These are phyloP conservation scores for Akanthomyces lecanii DNA, from an alignment of 2,329 filamentous ascomycete species.

Conservation along the genomic window DNA sequence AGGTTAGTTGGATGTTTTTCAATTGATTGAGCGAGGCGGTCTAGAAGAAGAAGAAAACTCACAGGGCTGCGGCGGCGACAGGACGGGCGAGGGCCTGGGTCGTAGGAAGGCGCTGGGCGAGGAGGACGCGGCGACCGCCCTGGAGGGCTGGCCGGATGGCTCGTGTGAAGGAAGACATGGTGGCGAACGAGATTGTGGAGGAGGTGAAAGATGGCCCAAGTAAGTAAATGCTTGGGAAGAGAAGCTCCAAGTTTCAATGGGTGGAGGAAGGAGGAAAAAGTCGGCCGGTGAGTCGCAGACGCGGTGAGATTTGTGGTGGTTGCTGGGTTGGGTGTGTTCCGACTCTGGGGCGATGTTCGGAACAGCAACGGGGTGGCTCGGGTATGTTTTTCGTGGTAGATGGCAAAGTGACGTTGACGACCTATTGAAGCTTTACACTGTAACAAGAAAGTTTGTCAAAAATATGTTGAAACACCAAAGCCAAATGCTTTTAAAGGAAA, in stretches of 20 bases:
- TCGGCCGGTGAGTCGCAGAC: background rate
- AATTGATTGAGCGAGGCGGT: no score
- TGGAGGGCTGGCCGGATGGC: constrained; percentile 49
- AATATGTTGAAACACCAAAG: no score
- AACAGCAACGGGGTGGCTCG: background rate
- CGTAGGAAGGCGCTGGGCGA: constrained; percentile 29
- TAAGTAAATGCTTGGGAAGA: constrained; percentile 3
- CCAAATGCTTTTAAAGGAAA: background rate
- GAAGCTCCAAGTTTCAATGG: background rate
- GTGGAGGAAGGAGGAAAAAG: background rate
- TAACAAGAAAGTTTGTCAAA: no score
- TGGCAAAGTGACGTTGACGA: no score
- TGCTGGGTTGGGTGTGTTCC: constrained; percentile 14
- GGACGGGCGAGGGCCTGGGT: constrained; percentile 21
- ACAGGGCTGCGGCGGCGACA: constrained; percentile 26
- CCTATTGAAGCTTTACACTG: no score
- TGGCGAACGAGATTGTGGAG: constrained; percentile 23
- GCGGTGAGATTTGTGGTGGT: constrained; percentile 6
- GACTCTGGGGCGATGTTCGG: background rate
- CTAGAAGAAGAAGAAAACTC: constrained; percentile 16
- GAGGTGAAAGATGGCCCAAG: background rate
- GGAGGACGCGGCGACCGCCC: constrained; percentile 40
- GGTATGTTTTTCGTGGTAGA: no score
- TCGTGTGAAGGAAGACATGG: constrained; percentile 48
- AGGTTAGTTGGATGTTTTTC: no score